These are phyloP conservation scores for Verticillium zaregamsianum DNA, from an alignment of 2,329 filamentous ascomycete species.

Conservation along the genomic window DNA sequence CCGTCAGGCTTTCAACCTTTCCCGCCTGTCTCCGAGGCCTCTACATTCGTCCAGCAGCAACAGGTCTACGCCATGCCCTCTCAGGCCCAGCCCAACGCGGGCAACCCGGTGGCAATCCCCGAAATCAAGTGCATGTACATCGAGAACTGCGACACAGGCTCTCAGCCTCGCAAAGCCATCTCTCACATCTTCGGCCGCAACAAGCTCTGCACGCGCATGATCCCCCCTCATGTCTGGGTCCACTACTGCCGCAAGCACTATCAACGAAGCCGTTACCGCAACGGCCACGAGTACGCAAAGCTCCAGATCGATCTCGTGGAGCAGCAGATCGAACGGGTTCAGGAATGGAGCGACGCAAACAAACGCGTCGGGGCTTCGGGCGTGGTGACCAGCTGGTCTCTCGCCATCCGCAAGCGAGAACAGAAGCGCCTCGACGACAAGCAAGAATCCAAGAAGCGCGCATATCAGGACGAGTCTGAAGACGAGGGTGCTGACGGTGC, in stretches of 20 bases:
- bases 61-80: constrained; percentile 14
- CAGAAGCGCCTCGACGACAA: constrained; percentile 48
- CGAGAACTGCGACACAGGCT: constrained; percentile 53
- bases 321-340: constrained; percentile 57
- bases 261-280: constrained; percentile 70
- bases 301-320: constrained; percentile 61
- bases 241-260: constrained; percentile 80
- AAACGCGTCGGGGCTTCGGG: constrained; percentile 28
- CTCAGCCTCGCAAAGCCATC: constrained; percentile 67
- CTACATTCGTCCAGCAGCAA: constrained; percentile 5
- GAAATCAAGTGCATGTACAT: constrained; percentile 48
- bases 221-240: constrained; percentile 68
- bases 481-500: constrained; percentile 27
- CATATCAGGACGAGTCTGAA: constrained; percentile 15
- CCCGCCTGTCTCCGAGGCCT: constrained; percentile 12
- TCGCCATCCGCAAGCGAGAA: constrained; percentile 62
- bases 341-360: constrained; percentile 57
- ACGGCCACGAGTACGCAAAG: constrained; percentile 54
- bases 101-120: constrained; percentile 4
- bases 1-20: constrained; percentile 11
- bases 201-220: constrained; percentile 69
- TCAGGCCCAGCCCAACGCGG: constrained; percentile 1
- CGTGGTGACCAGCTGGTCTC: constrained; percentile 54
- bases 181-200: constrained; percentile 82
- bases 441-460: constrained; percentile 27